Base-by-base conservation (phyloP, 2,329 filamentous ascomycete genomes). In the Aureobasidium leucospermi region DNA sequence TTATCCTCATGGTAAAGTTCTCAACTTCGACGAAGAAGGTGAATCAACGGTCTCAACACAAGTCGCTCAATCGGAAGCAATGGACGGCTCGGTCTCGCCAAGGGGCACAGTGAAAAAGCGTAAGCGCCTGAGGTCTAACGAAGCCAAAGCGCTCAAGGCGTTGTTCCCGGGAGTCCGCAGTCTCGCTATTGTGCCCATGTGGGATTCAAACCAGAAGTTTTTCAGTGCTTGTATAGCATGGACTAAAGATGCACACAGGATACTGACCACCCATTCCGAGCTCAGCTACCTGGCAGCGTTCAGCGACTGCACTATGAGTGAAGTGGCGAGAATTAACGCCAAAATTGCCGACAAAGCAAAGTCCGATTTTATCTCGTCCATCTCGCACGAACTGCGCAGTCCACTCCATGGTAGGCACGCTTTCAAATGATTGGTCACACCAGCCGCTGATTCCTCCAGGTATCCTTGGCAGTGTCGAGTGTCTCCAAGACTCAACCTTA, bases 371-470 rank as follows among this genome's bases (percentile, higher is more conserved):
- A 74, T 81, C 13, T 74, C 75, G 0, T 78, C 75, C 0, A 75
- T 81, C 8, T 77, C 74, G 36, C 79, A 81, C 63, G 79, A 81
- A 62, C 68, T 81, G 5, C 71, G 77, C 2, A 76, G 67, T 39
- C 79, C 72, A 29, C 67, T 74, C 38, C 79, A 75, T 52, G 77
- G 75, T 45, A 28, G 8, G 42, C 23, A 4, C 7, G 7, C n/a
- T 34, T 74, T 66, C 67, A 8, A 71, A 74, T 55, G 34, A 36
- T 42, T 7, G 8, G 4, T 16, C 8, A 3, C 13, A n/a, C 23
- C 15, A 7, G 13, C 23, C 2, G 23, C 31, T 42, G 11, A 42
- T 15, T 28, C 2, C 23, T 6, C 19, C 15, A 45, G 42, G 42
- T 28, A 60, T 76, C 39, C 69, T 78, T 9, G 78, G 77, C 1